Evolutionary conservation across 2,329 filamentous ascomycete species (phyloP), one percentile per base, ranked within the genome.

Genomic region (Colletotrichum spaethianum): DNA sequence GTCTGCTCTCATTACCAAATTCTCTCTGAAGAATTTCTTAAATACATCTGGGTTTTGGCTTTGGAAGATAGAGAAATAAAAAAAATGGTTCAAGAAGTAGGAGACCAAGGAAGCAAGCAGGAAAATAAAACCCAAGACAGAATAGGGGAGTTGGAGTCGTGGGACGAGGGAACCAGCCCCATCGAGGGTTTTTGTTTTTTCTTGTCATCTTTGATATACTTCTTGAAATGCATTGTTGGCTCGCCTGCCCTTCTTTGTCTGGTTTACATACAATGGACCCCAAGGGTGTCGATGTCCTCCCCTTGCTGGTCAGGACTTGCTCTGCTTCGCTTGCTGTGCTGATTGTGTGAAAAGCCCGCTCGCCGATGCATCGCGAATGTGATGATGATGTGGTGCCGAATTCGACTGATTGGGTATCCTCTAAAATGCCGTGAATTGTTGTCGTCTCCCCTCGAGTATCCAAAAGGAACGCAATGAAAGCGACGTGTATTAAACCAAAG

Each of bases 341-440:
- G 42, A 18, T 40, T 67, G 67, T 44, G 48, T 44, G 28, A 60
- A 55, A 44, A 67, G 65, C 48, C 48, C 65, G 65, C 69, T 28
- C 44, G 65, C 59, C 53, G 33, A 72, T 72, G 69, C 65, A 66
- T 38, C 33, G 33, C 31, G 33, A 23, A 56, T 56, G 31, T 36
- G 52, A 12, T 23, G 50, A 28, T 36, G 20, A n/a, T 67, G 38
- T 53, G 23, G 33, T 38, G 53, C 12, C 53, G 53, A 56, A 23
- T 53, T 48, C 46, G 46, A 63, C 63, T 69, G 65, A 63, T 52
- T 72, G 69, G 69, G 69, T 72, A 72, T 72, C 59, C 65, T 72
- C 65, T 72, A 72, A 69, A 69, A 72, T 72, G 69, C 69, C 44
- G 65, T 72, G 59, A 69, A 59, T 38, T 68, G 59, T 48, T 26